Base-by-base conservation (phyloP, 257 asterid species). In the Fraxinus cuspidata region DNA sequence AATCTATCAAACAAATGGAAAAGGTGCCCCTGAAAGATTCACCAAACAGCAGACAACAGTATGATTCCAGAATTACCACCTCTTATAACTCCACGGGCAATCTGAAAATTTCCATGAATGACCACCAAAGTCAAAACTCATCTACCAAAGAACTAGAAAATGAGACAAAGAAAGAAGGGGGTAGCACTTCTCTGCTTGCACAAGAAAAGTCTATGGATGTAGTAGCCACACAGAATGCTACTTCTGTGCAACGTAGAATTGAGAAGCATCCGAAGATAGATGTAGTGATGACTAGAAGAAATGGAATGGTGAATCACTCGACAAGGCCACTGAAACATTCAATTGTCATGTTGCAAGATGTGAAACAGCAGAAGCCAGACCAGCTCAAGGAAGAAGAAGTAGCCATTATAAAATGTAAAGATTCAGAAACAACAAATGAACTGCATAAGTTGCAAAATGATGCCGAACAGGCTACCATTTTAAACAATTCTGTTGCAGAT, bases 181-280 rank as follows among this genome's bases (percentile, higher is more conserved):
- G 1, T 29, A 35, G 72, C 51, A 71, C n/a, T 71, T 35, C 29
- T 11, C 32, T 70, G 42, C 71, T 69, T 25, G 66, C 56, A 31
- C 71, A 81, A 38, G 89, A 82, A 80, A 84, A 84, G 71, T 82
- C 81, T 58, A 47, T 51, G 2, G 78, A 81, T 64, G 83, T 63
- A 67, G 25, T 84, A 71, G 82, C 71, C 81, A 78, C 79, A 64
- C 75, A 72, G 86, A 89, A 79, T 63, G 77, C 44, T 15, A 75
- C n/a, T 77, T 51, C 75, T 56, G 73, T 13, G 79, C 78, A 86
- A 78, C 86, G 56, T 38, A 81, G 66, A 85, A 79, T 28, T 31
- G 90, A 85, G 81, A 84, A 78, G 83, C 84, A 81, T 35, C 81
- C 27, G 28, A 88, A 85, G 83, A 83, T 84, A 70, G 89, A 89